Evolutionary conservation across 768 basidiomycete species (phyloP).

Genomic region (Coprinopsis sp.): DNA sequence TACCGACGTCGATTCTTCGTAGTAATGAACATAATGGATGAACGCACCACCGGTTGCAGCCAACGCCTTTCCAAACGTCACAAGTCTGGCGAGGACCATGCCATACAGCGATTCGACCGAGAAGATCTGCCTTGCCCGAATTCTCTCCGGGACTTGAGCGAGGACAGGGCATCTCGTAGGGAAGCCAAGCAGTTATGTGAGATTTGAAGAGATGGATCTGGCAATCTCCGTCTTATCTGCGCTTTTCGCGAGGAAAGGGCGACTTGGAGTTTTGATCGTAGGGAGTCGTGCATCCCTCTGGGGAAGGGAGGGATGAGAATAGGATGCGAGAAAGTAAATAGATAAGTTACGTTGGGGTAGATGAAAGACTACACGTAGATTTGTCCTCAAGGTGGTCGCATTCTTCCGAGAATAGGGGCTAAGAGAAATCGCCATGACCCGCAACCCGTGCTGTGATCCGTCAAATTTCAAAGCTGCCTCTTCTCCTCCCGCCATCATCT

Average conservation of each 20-base stretch:
- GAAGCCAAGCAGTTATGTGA: slow-evolving; percentile 62
- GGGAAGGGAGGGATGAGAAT: no score
- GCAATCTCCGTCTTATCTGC: slow-evolving; percentile 68
- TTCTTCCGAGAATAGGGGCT: no score
- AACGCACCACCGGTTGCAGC: slow-evolving; percentile 79
- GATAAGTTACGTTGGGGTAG: no score
- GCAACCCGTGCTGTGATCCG: no score
- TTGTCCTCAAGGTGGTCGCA: no score
- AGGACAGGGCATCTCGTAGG: slow-evolving; percentile 41
- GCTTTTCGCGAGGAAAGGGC: slow-evolving; percentile 57
- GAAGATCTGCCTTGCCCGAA: slow-evolving; percentile 41
- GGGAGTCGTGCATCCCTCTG: no score
- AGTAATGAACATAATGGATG: background rate
- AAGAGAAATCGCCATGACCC: no score
- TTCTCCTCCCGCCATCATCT: no score
- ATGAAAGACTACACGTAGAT: no score
- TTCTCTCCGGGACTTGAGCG: slow-evolving; percentile 34
- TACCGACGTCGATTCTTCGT: background rate
- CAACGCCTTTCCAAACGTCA: slow-evolving; percentile 93
- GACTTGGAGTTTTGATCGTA: no score
- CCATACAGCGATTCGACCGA: slow-evolving; percentile 88
- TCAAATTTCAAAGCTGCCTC: no score
- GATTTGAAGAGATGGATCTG: slow-evolving; percentile 33
- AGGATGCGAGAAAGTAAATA: no score
- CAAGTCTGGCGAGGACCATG: slow-evolving; percentile 86